These are phyloP conservation scores for Fusarium dlaminii DNA, from an alignment of 2,329 filamentous ascomycete genomes.

Conservation along the genomic window DNA sequence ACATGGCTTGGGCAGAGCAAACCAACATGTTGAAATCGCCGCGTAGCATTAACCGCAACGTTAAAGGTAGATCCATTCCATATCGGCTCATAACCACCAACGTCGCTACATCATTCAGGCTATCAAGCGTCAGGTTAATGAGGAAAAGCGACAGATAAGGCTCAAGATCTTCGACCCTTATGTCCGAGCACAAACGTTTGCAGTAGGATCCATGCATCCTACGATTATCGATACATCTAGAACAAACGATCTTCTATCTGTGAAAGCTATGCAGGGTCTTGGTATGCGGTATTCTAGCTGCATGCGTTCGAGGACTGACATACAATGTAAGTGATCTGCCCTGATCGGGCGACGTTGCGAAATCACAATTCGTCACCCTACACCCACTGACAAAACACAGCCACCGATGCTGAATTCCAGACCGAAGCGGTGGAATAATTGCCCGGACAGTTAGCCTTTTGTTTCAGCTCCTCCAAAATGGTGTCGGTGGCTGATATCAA, in stretches of 20 bases:
- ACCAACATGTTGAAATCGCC: neutral
- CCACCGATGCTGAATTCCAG: neutral
- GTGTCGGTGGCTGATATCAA: constrained; percentile 7
- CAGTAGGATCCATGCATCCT: neutral
- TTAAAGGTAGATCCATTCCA: neutral
- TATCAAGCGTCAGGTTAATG: neutral
- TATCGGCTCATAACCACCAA: neutral
- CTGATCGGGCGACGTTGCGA: neutral
- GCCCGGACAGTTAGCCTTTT: neutral
- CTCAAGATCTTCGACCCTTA: neutral
- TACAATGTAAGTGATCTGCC: neutral
- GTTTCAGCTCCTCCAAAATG: neutral
- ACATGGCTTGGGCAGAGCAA: no score
- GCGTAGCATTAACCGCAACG: neutral
- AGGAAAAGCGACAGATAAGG: neutral
- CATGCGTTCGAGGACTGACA: neutral
- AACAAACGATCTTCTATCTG: neutral
- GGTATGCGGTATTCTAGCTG: neutral
- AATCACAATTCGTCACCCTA: neutral
- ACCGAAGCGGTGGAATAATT: neutral
- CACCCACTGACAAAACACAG: neutral
- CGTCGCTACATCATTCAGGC: neutral
- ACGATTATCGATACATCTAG: neutral
- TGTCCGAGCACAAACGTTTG: neutral
- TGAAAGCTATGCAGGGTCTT: neutral